Conservation (phyloP, 148 eudicot genomes). For the Rhododendron simsii region DNA sequence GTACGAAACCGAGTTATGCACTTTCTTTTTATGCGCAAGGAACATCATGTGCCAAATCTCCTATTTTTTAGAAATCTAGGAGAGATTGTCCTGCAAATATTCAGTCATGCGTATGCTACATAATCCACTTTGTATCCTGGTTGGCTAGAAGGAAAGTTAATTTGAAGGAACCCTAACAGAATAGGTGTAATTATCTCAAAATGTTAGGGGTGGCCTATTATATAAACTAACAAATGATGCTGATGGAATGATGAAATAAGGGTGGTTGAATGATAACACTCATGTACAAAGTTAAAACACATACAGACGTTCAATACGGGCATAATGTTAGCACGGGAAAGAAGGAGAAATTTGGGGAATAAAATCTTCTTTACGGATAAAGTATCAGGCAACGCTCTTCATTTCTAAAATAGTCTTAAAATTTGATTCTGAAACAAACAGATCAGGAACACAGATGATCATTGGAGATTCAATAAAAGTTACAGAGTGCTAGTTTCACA, state of each 20-base stretch:
- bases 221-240: background rate
- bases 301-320: background rate
- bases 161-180: background rate
- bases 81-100: background rate
- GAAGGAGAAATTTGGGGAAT: background rate
- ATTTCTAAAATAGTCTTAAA: background rate
- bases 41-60: background rate
- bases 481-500: background rate
- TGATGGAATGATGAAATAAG: background rate
- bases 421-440: background rate
- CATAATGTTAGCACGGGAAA: background rate
- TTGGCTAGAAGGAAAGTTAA: background rate
- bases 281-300: background rate
- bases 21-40: background rate
- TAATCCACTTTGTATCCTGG: background rate
- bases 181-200: background rate
- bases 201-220: too few relatives aligned
- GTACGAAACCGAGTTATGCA: background rate
- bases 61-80: background rate
- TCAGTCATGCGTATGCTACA: background rate
- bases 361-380: background rate
- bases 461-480: background rate
- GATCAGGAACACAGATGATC: background rate
- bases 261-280: background rate
- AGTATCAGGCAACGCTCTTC: background rate